Percentiles rank a stretch among this genome's conserved stretches.
phyloP scores from a whole-genome alignment of 257 asterid genomes.

The Solanum lignicaule region DNA sequence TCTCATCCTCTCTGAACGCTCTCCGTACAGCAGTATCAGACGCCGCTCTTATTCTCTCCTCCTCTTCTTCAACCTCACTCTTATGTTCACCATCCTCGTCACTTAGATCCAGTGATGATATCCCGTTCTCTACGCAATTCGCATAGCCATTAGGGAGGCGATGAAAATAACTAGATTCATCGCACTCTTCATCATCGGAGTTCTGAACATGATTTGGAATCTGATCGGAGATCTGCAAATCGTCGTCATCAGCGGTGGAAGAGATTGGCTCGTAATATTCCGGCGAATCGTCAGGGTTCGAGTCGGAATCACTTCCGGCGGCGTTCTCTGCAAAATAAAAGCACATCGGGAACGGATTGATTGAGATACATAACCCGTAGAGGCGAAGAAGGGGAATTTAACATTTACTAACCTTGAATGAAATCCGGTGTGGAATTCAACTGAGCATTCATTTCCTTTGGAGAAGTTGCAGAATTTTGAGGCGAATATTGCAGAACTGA shows the following conservation, averaged over 20 bases:
- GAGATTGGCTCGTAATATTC: constrained; percentile 67
- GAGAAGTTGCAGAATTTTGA: not conserved
- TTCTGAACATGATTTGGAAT: not conserved
- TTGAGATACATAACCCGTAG: not conserved
- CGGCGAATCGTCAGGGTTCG: constrained; percentile 41
- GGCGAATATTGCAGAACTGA: too few relatives aligned
- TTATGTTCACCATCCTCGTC: constrained; percentile 15
- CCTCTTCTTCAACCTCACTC: constrained; percentile 8
- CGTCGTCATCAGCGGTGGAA: constrained; percentile 24
- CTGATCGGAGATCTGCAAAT: constrained; percentile 5
- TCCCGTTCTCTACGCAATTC: constrained; percentile 27
- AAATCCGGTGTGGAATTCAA: not conserved
- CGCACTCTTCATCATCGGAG: constrained; percentile 6
- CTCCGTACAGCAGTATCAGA: constrained; percentile 41
- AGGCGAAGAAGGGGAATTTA: not conserved
- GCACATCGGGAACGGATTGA: not conserved
- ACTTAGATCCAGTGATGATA: constrained; percentile 52
- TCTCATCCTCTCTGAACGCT: constrained; percentile 69
- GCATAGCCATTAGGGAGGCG: constrained; percentile 49
- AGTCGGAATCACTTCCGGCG: constrained; percentile 55
- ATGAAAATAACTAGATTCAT: constrained; percentile 13
- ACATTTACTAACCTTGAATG: not conserved
- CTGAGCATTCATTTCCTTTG: constrained; percentile 4
- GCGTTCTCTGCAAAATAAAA: constrained; percentile 18
- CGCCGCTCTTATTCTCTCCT: constrained; percentile 20